Evolutionary conservation across 495 filamentous ascomycete species (phyloP), one percentile per base, ranked within the genome.

Genomic region (Staphylotrichum tortipilum): DNA sequence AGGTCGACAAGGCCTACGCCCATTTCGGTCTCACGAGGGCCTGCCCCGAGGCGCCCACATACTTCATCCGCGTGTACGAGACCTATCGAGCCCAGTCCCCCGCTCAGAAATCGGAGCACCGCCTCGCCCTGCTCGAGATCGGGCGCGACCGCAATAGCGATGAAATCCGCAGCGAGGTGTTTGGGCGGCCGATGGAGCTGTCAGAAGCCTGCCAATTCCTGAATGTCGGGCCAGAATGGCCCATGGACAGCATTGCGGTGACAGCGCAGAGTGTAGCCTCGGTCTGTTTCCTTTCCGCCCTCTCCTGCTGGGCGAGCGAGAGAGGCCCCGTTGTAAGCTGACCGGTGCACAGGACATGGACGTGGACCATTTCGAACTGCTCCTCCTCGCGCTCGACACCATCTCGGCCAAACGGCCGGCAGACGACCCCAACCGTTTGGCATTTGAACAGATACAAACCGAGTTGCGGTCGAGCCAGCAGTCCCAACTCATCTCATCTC

Each of bases 61-160:
- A 58, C 40, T 31, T 62, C 15, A 41, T 63, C 15, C 10, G 50
- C n/a, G 41, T 60, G 1, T 65, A 65, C 48, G 44, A 15, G 17
- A 50, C 49, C 4, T 58, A 36, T 21, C 44, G 52, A 19, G 41
- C 48, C 5, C 57, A 62, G 36, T 58, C 57, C 5, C 57, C 59
- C 10, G 49, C 42, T 2, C 61, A 60, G 56, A 52, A 45, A 23
- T 44, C 52, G 14, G 33, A 44, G 4, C 54, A 60, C 37, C 52
- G 64, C 36, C 26, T 46, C 9, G 39, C 43, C 14, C 33, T 64
- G 31, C 58, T 58, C 19, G 8, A 44, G 45, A 67, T 64, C 38
- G 60, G 42, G 38, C 44, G 42, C n/a, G 57, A 63, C 21, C 38
- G 46, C 14, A 12, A 55, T 8, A 53, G 40, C 28, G 7, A 47